Base-by-base conservation (phyloP, 2,329 filamentous ascomycete species). In the Dothiorella sarmentorum region DNA sequence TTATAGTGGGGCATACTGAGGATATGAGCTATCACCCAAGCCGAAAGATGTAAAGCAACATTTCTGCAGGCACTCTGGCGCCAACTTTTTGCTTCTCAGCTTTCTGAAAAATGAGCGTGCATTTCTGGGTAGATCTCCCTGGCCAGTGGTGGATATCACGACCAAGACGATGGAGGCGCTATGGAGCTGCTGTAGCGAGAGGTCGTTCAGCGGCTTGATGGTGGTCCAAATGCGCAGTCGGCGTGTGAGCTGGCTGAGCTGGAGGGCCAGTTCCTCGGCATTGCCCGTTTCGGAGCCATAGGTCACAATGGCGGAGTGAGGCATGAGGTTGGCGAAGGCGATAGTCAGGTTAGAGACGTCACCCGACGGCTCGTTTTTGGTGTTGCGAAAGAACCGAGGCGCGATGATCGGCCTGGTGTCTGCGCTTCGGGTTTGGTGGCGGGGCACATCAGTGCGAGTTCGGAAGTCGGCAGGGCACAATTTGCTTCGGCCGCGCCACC, bases 221-320 rank as follows among this genome's bases (percentile, higher is more conserved):
- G 83, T 81, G 20, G 87, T 89, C 62, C 82, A 74, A 73, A 97
- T 97, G 67, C 86, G 90, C 60, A 97, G 76, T 29, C 93, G 83
- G 74, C 93, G 86, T 33, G 85, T 82, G 63, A 90, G 74, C 38
- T 86, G 81, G 37, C 87, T 90, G 62, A 97, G 78, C 71, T 97
- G 91, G 67, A 91, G 86, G 18, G 94, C 93, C 63, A 93, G 84
- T 74, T 97, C 93, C 73, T 96, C 90, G 57, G 91, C 88, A 69
- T 94, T 97, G 59, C 94, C 94, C 20, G 92, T 97, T 77, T 99
- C 94, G 37, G 93, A 95, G 58, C 91, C 94, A 75, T 96, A 99
- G 31, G 96, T 81, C 60, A 99, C 81, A 64, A 96, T 82, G 53
- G 82, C 84, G 40, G 60, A 61, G 45, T 43, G 60, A 24, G 37